Evolutionary conservation across 306 rosid species (phyloP).

Genomic region (Rosa multiflora): DNA sequence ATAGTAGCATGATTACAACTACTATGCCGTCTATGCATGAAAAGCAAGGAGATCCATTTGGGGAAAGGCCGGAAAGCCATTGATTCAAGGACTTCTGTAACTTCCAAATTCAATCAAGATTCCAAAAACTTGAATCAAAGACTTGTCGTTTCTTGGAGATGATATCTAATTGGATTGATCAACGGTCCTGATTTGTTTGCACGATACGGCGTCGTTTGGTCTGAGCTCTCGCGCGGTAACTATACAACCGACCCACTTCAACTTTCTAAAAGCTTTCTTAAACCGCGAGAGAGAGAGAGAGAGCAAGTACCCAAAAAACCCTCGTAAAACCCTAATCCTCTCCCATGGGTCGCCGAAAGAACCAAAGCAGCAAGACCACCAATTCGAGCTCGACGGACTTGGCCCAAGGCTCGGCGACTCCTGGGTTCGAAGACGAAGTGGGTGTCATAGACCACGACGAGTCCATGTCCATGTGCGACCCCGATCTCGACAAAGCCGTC

Average conservation of each 20-base stretch:
- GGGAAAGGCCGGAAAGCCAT: too few species aligned
- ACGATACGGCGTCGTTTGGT: not conserved
- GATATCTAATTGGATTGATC: too few species aligned
- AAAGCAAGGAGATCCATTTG: too few species aligned
- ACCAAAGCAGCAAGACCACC: not conserved
- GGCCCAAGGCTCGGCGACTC: not conserved
- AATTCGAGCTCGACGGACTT: not conserved
- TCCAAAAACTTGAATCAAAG: too few species aligned
- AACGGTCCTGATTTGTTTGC: not conserved
- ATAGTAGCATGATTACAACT: too few species aligned
- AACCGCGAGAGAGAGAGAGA: not conserved
- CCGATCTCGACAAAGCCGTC: slow-evolving; percentile 40
- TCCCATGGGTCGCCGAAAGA: slow-evolving; percentile 69
- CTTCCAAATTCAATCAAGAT: too few species aligned
- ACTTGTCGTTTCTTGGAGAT: too few species aligned
- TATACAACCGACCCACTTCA: not conserved
- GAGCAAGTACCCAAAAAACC: slow-evolving; percentile 5
- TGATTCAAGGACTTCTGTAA: too few species aligned
- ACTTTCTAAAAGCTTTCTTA: not conserved
- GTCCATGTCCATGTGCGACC: slow-evolving; percentile 81
- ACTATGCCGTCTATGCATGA: too few species aligned
- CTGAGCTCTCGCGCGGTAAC: not conserved
- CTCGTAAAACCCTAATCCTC: slow-evolving; percentile 6
- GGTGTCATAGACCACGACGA: slow-evolving; percentile 43
- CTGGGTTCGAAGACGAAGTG: slow-evolving; percentile 35